Evolutionary conservation across 2,329 filamentous ascomycete species (phyloP), one percentile per base, ranked within the genome.

Genomic region (Talaromyces piceae): DNA sequence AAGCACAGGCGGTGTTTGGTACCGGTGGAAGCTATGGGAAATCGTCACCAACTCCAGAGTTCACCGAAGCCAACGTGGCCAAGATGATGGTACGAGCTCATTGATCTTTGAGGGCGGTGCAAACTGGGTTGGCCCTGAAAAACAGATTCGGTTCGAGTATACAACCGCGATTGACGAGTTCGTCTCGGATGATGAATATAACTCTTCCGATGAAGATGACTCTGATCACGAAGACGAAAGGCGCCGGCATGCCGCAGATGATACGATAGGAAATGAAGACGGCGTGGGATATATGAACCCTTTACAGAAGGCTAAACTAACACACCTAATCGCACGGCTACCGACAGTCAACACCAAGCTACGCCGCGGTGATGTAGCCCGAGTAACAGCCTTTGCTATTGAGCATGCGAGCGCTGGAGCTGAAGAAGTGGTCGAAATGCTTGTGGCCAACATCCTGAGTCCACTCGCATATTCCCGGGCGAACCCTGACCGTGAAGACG

Each of bases 1-100:
- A 57, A 91, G 84, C 61, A 76, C 78, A 56, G 90, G 83, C 23
- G 91, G 86, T 13, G 80, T 94, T 13, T 98, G 91, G 79, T 97
- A 97, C 67, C 83, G 93, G 41, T 97, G 89, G 87, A 82, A 88
- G 41, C 64, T 97, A 41, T 96, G 91, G 87, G 84, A 93, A 59
- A 78, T 91, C 7, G 75, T 91, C n/a, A 90, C 87, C 1, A 83
- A 84, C 4, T 76, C 77, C 1, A 73, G 77, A 3, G 69, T 63
- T 22, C 62, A 57, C 48, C 61, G 55, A 55, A 61, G 54, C 53
- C 61, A 58, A 41, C 61, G 54, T 41, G 57, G 72, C 3, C 73
- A 76, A 57, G 73, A 72, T 41, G 81, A 77, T 57, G 82, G 80
- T 50, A 58, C 85, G 18, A 78, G 81, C 1, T 71, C 67, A 7